These are phyloP conservation scores for Saccharomyces mikatae DNA, from an alignment of 805 yeast genomes.

Conservation along the genomic window DNA sequence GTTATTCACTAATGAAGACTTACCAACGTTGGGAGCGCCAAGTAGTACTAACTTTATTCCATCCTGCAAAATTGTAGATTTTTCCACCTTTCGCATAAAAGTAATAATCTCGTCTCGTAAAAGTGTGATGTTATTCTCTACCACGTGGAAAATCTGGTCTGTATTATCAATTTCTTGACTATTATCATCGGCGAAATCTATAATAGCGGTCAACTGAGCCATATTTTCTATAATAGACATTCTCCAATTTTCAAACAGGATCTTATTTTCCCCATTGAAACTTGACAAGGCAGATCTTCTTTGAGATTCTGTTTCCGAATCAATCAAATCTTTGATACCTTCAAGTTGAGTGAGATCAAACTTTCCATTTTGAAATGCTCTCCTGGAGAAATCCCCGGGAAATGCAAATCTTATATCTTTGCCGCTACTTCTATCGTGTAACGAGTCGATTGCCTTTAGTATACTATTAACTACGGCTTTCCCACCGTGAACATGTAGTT, in stretches of 20 bases:
- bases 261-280: constrained; percentile 59
- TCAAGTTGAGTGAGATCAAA: constrained; percentile 86
- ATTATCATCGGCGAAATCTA: constrained; percentile 93
- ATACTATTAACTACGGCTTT: constrained; percentile 71
- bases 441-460: constrained; percentile 46
- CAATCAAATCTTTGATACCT: constrained; percentile 79
- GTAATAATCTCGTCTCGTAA: constrained; percentile 39
- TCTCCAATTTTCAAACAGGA: constrained; percentile 59
- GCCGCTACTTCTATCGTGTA: constrained; percentile 39
- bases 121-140: constrained; percentile 34
- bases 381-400: constrained; percentile 82
- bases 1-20: constrained; percentile 75
- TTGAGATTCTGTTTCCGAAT: constrained; percentile 90
- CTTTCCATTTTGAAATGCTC: constrained; percentile 79
- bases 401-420: constrained; percentile 69
- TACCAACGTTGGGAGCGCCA: constrained; percentile 97
- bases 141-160: constrained; percentile 43
- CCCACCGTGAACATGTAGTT: constrained; percentile 92
- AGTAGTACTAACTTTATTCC: constrained; percentile 70
- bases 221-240: constrained; percentile 50
- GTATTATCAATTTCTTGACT: constrained; percentile 54
- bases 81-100: constrained; percentile 39
- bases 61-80: constrained; percentile 54
- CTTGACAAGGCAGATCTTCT: constrained; percentile 66
- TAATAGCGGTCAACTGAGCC: constrained; percentile 76